Conservation (phyloP, 495 filamentous ascomycete genomes). For the Penicilliopsis zonata region DNA sequence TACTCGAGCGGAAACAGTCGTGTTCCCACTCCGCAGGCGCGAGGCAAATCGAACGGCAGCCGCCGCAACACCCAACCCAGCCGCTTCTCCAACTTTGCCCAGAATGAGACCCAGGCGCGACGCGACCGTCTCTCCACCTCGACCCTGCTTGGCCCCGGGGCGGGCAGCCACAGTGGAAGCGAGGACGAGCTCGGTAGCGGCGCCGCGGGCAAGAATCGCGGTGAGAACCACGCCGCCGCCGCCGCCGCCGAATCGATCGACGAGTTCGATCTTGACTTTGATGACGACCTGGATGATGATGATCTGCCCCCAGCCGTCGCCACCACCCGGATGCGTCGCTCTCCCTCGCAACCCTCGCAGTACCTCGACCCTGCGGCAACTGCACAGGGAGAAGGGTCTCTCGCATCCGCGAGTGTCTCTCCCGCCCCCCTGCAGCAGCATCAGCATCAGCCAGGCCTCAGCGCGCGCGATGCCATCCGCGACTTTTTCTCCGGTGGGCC, state of each 20-base stretch:
- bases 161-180: slow-evolving; percentile 40
- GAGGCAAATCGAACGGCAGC: slow-evolving; percentile 32
- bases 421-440: slow-evolving; percentile 17
- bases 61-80: slow-evolving; percentile 23
- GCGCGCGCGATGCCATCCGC: slow-evolving; percentile 54
- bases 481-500: slow-evolving; percentile 60
- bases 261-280: slow-evolving; percentile 32
- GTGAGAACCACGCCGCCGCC: slow-evolving; percentile 45
- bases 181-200: slow-evolving; percentile 39
- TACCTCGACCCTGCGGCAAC: slow-evolving; percentile 11
- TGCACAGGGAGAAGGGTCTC: no score
- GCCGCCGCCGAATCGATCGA: slow-evolving; percentile 20
- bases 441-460: no score
- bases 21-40: slow-evolving; percentile 34
- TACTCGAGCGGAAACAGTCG: slow-evolving; percentile 46
- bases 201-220: slow-evolving; percentile 43
- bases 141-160: slow-evolving; percentile 23
- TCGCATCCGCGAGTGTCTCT: slow-evolving; percentile 18
- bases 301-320: slow-evolving; percentile 38
- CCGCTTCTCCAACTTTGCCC: slow-evolving; percentile 42
- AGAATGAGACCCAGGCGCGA: slow-evolving; percentile 19
- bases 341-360: slow-evolving; percentile 37
- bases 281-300: slow-evolving; percentile 31
- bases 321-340: slow-evolving; percentile 36
- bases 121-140: slow-evolving; percentile 30